Evolutionary conservation across 75 land plant species (phyloP).

Genomic region (Isoetes taiwanensis): DNA sequence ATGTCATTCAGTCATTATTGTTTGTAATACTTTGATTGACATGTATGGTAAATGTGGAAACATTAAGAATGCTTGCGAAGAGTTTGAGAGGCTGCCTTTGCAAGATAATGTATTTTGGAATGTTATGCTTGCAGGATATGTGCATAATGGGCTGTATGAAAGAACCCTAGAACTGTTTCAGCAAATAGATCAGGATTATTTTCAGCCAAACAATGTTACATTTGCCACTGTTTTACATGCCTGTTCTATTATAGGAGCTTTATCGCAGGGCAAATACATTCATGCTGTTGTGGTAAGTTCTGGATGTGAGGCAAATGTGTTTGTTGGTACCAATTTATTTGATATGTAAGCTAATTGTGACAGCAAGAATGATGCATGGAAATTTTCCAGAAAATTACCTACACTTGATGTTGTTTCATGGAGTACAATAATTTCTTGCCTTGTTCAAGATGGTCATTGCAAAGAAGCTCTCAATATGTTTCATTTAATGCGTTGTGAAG

Average conservation of each 20-base stretch:
- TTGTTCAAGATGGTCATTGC: slow-evolving; percentile 20
- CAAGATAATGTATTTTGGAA: too few species aligned
- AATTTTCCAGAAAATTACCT: slow-evolving; percentile 21
- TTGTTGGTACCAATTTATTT: slow-evolving; percentile 32
- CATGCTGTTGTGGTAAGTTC: slow-evolving; percentile 22
- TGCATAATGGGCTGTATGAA: too few species aligned
- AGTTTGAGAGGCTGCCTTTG: too few species aligned
- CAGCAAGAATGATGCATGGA: slow-evolving; percentile 13
- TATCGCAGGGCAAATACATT: slow-evolving; percentile 28
- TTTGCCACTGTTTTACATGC: slow-evolving; percentile 25
- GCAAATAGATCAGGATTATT: too few species aligned
- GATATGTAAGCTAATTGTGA: slow-evolving; percentile 57
- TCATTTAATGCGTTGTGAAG: slow-evolving; percentile 19
- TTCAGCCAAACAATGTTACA: slow-evolving; percentile 31
- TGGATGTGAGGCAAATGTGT: slow-evolving; percentile 14
- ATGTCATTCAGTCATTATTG: too few species aligned
- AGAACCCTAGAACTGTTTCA: too few species aligned
- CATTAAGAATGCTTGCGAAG: too few species aligned
- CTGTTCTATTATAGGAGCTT: slow-evolving; percentile 14
- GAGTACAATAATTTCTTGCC: slow-evolving; percentile 44
- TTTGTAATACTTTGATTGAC: too few species aligned
- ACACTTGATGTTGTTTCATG: slow-evolving; percentile 38
- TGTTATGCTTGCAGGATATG: too few species aligned
- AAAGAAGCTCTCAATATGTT: slow-evolving; percentile 27
- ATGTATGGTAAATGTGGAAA: too few species aligned